Evolutionary conservation across 495 filamentous ascomycete species (phyloP).

Genomic region (Penicillium tannophilum): DNA sequence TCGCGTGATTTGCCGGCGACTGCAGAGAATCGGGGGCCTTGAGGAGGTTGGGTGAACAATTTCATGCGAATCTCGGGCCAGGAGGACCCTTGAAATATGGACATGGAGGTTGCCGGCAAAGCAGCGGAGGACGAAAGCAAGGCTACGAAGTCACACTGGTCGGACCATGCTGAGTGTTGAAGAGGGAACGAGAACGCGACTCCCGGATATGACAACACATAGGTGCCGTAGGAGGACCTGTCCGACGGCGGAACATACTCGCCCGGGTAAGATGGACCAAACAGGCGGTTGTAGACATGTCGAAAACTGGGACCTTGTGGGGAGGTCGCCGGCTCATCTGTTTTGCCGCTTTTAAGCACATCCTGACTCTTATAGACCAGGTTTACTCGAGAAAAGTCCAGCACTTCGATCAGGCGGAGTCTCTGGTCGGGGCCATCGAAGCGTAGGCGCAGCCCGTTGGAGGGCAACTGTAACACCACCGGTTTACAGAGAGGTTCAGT

Average conservation of each 20-base stretch:
- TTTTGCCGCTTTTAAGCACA: conserved; percentile 64
- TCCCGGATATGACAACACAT: conserved; percentile 90
- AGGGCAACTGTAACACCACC: conserved; percentile 70
- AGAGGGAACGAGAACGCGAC: conserved; percentile 90
- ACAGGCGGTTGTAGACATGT: conserved; percentile 86
- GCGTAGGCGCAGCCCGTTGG: conserved; percentile 83
- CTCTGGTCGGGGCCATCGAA: conserved; percentile 95
- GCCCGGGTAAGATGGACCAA: conserved; percentile 89
- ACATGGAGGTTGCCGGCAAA: conserved; percentile 75
- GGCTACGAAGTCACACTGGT: conserved; percentile 81
- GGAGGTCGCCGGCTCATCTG: conserved; percentile 36
- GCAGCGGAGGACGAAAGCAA: conserved; percentile 78
- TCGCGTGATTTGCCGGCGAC: conserved; percentile 63
- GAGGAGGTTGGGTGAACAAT: conserved; percentile 72
- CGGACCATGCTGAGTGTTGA: conserved; percentile 72
- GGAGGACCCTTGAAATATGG: conserved; percentile 83
- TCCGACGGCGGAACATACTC: conserved; percentile 73
- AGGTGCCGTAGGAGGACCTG: conserved; percentile 61
- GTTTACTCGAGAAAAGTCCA: conserved; percentile 84
- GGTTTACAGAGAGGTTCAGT: conserved; percentile 70
- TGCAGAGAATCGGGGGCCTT: conserved; percentile 62
- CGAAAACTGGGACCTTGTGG: conserved; percentile 76
- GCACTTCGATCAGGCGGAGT: conserved; percentile 83
- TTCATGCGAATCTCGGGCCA: conserved; percentile 79
- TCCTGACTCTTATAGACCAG: conserved; percentile 86